Evolutionary conservation across 1,284 basidiomycete genomes (phyloP).

Genomic region (Apiotrichum brassicae): DNA sequence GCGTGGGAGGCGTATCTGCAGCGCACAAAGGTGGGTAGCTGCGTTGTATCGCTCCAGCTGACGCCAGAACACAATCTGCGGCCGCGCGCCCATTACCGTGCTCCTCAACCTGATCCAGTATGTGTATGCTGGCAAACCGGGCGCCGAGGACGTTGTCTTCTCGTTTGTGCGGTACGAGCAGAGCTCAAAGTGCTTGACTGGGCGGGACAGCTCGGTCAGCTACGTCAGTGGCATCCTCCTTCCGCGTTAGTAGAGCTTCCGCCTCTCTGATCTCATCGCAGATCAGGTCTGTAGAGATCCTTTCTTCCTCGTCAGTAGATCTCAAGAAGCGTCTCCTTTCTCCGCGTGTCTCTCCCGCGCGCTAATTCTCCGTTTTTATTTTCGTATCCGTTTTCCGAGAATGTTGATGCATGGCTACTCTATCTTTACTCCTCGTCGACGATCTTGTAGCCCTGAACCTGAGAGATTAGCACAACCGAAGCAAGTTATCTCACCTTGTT

Average conservation of each 20-base stretch:
- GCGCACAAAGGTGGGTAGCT: constrained; percentile 52
- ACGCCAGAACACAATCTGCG: constrained; percentile 86
- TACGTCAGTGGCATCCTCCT: constrained; percentile 68
- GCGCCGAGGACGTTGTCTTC: constrained; percentile 21
- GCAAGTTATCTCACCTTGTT: constrained; percentile 64
- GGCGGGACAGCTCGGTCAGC: constrained; percentile 82
- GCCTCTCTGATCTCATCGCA: too few species aligned
- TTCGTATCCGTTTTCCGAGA: background rate
- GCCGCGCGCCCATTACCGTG: constrained; percentile 89
- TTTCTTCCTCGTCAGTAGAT: too few species aligned
- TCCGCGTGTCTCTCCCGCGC: too few species aligned
- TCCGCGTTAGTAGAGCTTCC: background rate
- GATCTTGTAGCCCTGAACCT: constrained; percentile 57
- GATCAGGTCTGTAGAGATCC: too few species aligned
- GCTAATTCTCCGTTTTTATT: background rate
- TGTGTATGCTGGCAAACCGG: constrained; percentile 53
- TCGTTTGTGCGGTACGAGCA: constrained; percentile 89
- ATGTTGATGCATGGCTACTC: constrained; percentile 19
- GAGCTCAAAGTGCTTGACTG: constrained; percentile 65
- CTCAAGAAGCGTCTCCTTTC: too few species aligned
- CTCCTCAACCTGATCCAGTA: constrained; percentile 67
- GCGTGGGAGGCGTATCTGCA: constrained; percentile 69
- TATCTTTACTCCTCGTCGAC: constrained; percentile 46
- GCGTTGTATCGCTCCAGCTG: background rate
- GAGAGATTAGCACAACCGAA: constrained; percentile 15